These are phyloP conservation scores for Entrophospora sp. DNA, from an alignment of 192 early-diverging fungal species.

Conservation along the genomic window DNA sequence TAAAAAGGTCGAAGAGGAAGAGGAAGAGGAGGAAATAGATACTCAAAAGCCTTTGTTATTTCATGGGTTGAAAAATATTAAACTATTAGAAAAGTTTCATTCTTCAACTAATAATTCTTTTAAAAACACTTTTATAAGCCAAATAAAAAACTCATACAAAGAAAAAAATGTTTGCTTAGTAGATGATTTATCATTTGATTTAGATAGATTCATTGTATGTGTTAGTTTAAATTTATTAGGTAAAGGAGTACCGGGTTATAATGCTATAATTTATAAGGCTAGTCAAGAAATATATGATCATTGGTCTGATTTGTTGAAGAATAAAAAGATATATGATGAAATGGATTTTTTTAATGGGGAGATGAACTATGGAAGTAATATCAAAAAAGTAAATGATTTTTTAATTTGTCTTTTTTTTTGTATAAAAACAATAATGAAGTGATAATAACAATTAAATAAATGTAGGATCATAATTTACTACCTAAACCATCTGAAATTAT, in stretches of 20 bases:
- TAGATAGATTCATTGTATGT: constrained; percentile 34
- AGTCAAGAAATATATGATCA: constrained; percentile 35
- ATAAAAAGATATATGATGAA: constrained; percentile 25
- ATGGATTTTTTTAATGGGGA: constrained; percentile 17
- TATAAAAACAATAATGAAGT: too few relatives aligned
- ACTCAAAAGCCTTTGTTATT: constrained; percentile 24
- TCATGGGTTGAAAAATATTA: constrained; percentile 22
- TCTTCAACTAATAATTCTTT: too few relatives aligned
- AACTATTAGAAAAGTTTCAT: neutral
- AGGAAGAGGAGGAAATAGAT: neutral
- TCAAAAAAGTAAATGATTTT: neutral
- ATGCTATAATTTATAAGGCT: constrained; percentile 49
- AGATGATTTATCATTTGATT: neutral
- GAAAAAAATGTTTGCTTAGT: neutral
- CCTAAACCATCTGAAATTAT: constrained; percentile 34
- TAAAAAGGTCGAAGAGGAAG: neutral
- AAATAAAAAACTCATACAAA: neutral
- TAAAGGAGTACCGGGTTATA: constrained; percentile 37
- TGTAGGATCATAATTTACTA: constrained; percentile 28
- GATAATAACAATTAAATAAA: neutral
- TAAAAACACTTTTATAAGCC: neutral
- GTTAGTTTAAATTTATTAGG: constrained; percentile 43
- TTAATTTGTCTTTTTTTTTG: too few relatives aligned
- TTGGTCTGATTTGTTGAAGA: constrained; percentile 26
- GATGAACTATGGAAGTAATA: neutral